Conservation (phyloP, 164 flowering plant genomes). For the Kalanchoe fedtschenkoi region DNA sequence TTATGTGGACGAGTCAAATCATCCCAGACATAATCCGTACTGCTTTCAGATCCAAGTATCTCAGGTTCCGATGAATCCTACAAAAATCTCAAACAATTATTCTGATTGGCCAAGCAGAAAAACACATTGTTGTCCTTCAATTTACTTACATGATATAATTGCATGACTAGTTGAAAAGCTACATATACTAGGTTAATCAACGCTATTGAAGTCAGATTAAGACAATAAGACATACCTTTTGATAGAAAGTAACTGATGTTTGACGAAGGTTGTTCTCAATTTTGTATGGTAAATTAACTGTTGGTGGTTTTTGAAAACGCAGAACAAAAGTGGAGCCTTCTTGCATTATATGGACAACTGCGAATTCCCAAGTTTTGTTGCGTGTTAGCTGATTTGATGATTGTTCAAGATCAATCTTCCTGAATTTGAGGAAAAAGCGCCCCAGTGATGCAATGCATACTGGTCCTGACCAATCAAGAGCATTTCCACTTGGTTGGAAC, state of each 20-base stretch:
- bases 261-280: conserved; percentile 66
- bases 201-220: not conserved
- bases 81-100: conserved; percentile 8
- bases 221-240: conserved; percentile 49
- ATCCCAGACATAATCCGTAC: conserved; percentile 73
- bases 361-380: conserved; percentile 33
- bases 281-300: conserved; percentile 52
- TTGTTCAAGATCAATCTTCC: conserved; percentile 23
- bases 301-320: conserved; percentile 54
- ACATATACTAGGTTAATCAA: not conserved
- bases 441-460: conserved; percentile 83
- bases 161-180: not conserved
- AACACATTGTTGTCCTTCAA: not conserved
- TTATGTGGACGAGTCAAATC: conserved; percentile 79
- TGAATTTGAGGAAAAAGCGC: conserved; percentile 71
- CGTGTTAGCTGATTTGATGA: conserved; percentile 14
- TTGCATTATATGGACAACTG: conserved; percentile 61
- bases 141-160: not conserved
- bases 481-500: conserved; percentile 39
- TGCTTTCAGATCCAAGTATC: conserved; percentile 46
- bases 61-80: conserved; percentile 69
- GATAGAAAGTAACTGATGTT: conserved; percentile 58
- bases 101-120: not conserved
- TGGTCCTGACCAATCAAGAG: conserved; percentile 82
- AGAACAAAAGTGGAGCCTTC: conserved; percentile 69